Conservation (phyloP, 352 stramenopile species). For the Ophiocytium majus region DNA sequence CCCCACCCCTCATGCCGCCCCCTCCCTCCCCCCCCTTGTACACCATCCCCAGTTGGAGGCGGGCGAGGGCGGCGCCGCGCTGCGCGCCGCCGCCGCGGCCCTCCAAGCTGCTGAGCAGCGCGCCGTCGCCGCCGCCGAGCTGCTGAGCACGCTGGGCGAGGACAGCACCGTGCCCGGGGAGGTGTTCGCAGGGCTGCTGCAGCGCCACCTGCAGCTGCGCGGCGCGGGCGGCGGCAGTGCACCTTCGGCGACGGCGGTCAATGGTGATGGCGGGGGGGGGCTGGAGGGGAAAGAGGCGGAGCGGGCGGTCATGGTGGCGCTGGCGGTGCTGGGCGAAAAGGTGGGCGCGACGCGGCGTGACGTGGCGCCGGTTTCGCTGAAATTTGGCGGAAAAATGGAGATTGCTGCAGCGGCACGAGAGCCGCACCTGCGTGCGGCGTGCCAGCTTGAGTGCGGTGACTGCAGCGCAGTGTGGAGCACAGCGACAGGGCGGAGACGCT, state of each 20-base stretch:
- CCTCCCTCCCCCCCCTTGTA: background rate
- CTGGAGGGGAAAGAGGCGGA: background rate
- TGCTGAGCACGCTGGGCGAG: slow-evolving; percentile 34
- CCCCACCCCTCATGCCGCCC: background rate
- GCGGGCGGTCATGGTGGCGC: background rate
- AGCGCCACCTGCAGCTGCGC: slow-evolving; percentile 36
- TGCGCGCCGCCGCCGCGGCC: background rate
- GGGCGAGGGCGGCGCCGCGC: background rate
- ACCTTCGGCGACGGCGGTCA: background rate
- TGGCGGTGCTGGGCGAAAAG: slow-evolving; percentile 14
- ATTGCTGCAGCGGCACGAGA: too few species aligned
- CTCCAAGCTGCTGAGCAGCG: slow-evolving; percentile 43
- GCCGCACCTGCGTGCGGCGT: too few species aligned
- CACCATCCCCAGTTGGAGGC: background rate
- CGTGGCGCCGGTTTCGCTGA: too few species aligned
- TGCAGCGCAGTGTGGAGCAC: too few species aligned
- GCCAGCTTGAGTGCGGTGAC: too few species aligned
- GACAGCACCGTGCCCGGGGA: slow-evolving; percentile 29
- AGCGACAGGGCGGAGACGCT: too few species aligned
- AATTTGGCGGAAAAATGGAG: too few species aligned
- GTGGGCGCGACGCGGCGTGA: too few species aligned
- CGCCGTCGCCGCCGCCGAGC: slow-evolving; percentile 26
- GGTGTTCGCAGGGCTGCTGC: slow-evolving; percentile 39
- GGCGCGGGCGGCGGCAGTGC: background rate
- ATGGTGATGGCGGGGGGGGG: background rate